phyloP scores from a whole-genome alignment of 495 filamentous ascomycete genomes.

The Penicillium tannophilum region DNA sequence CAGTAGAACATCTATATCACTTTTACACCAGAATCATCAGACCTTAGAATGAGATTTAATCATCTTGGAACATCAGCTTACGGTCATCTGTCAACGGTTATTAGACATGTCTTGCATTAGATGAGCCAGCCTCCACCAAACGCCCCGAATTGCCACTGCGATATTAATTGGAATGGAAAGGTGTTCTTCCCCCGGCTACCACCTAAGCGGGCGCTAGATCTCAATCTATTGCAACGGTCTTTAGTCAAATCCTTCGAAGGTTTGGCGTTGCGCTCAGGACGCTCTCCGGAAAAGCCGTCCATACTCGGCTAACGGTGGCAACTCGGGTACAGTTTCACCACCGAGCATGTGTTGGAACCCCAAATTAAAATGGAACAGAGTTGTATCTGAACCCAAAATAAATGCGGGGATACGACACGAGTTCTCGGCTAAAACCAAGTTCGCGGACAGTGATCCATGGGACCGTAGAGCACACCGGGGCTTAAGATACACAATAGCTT shows the following conservation, averaged over 20 bases:
- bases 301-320: background rate
- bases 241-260: background rate
- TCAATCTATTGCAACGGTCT: conserved; percentile 4
- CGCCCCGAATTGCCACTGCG: background rate
- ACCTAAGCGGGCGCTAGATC: background rate
- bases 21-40: background rate
- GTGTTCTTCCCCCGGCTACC: background rate
- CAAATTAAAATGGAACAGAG: conserved; percentile 3
- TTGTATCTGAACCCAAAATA: background rate
- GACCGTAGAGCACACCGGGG: background rate
- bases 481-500: background rate
- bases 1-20: background rate
- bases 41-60: background rate
- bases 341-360: background rate
- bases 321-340: conserved; percentile 4
- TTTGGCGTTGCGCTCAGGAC: conserved; percentile 7
- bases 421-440: conserved; percentile 13
- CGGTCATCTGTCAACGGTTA: background rate
- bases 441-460: conserved; percentile 16
- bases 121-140: background rate
- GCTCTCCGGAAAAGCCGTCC: background rate
- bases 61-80: background rate
- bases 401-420: conserved; percentile 21
- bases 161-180: background rate
- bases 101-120: conserved; percentile 4